A percentile compares a stretch with the other conserved stretches of the same genome.
phyloP scores from a whole-genome alignment of 495 filamentous ascomycete genomes.

The Lasiosphaeria ovina region DNA sequence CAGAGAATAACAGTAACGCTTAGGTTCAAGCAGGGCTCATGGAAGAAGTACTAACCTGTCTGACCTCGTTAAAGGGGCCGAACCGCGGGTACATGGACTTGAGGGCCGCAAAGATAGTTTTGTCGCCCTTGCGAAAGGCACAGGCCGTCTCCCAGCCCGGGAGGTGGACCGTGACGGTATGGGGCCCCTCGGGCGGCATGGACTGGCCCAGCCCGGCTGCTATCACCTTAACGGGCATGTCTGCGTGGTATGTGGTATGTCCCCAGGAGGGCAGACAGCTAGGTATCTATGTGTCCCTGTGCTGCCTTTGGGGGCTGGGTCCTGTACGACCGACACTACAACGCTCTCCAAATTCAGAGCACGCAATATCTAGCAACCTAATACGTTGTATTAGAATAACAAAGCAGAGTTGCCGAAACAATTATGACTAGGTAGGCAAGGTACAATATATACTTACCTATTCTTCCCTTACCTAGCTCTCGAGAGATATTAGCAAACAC shows the following conservation, averaged over 20 bases:
- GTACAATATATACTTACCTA: too few relatives aligned
- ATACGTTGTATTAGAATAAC: too few relatives aligned
- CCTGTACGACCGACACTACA: too few relatives aligned
- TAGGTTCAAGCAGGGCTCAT: too few relatives aligned
- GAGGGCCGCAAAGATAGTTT: slow-evolving; percentile 23
- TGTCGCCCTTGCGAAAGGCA: slow-evolving; percentile 34
- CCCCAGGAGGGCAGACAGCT: too few relatives aligned
- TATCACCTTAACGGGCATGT: slow-evolving; percentile 34
- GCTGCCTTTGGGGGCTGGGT: neutral
- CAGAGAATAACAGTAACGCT: too few relatives aligned
- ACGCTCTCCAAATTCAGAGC: too few relatives aligned
- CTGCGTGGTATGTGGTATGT: neutral
- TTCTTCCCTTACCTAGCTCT: too few relatives aligned
- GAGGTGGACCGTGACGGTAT: slow-evolving; percentile 39
- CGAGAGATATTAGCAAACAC: too few relatives aligned
- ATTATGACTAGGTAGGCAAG: too few relatives aligned
- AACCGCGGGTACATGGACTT: slow-evolving; percentile 46
- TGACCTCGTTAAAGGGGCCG: slow-evolving; percentile 28
- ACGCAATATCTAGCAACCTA: too few relatives aligned
- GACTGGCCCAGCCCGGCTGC: slow-evolving; percentile 37
- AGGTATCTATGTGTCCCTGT: neutral
- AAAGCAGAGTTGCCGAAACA: too few relatives aligned
- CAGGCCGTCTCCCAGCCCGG: slow-evolving; percentile 35
- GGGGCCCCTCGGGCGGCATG: slow-evolving; percentile 41
- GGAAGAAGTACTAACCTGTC: neutral